Evolutionary conservation across 768 basidiomycete genomes (phyloP), one percentile per base, ranked within the genome.

Genomic region (Termitomyces sp.): DNA sequence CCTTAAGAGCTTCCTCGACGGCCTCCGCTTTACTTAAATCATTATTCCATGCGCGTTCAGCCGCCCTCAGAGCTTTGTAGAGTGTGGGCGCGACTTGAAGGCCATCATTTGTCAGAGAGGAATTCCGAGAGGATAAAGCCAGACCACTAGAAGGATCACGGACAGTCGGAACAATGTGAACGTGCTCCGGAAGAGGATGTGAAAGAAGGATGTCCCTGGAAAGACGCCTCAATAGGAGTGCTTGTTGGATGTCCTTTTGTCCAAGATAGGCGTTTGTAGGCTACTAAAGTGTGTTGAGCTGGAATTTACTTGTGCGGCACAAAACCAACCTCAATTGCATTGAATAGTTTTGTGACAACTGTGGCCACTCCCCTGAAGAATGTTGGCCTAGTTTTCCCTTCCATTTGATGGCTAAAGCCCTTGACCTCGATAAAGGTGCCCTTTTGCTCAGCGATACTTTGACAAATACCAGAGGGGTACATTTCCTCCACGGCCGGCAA

Each of bases 221-320:
- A 70, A 98, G 75, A 4, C 85, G 82, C 34, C 88, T 86, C 32
- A 98, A 76, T 44, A 99, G 71, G 15, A 98, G 74, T 0, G 90
- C 93, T 67, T 99, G 97, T 66, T 99, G 97, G 52, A 99, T 97
- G 67, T 98, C 96, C 67, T 98, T 98, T 70, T 98, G 95, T 1
- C 97, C 96, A 59, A 99, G 97, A 69, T 98, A 98, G 21, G 90
- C 85, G 60, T 86, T 83, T 44, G 90, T 90, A 5, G 96, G 96
- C 93, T 96, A 51, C 35, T 42, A 12, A 21, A n/a, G 10, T 41
- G 51, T 38, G 28, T 50, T 53, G 35, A 58, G 45, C 26, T n/a
- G 19, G 22, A 40, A 37, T 9, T 26, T 43, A 14, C 4, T 7
- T 48, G 47, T 35, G 17, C 17, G 45, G 34, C 19, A 42, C 32